These are phyloP conservation scores for Solanum virginianum DNA, from an alignment of 257 asterid species.

Conservation along the genomic window DNA sequence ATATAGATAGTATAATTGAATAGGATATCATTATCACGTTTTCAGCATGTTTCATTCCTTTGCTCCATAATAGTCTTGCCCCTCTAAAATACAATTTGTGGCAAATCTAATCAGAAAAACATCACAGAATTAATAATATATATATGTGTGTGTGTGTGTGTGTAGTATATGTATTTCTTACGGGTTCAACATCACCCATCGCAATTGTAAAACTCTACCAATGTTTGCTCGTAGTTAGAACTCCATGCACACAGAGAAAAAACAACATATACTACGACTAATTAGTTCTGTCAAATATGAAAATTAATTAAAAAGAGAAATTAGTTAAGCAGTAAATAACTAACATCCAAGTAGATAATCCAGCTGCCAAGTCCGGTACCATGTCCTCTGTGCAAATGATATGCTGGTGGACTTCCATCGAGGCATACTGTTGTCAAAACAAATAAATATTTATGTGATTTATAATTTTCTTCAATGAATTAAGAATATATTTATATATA, in stretches of 20 bases:
- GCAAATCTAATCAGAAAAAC: not conserved
- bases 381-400: not conserved
- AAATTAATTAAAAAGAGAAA: too few species aligned
- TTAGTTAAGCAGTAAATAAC: not conserved
- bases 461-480: not conserved
- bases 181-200: constrained; percentile 54
- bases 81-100: constrained; percentile 21
- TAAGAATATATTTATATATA: not conserved
- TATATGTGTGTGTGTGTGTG: not conserved
- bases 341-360: not conserved
- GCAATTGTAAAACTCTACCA: constrained; percentile 53
- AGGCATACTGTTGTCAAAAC: not conserved
- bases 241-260: not conserved
- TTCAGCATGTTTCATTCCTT: constrained; percentile 28
- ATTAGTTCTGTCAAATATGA: not conserved
- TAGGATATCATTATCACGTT: not conserved
- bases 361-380: not conserved
- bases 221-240: not conserved
- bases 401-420: not conserved
- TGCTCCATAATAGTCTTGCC: constrained; percentile 13
- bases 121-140: not conserved
- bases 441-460: not conserved
- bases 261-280: not conserved
- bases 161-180: too few species aligned
- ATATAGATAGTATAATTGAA: too few species aligned